These are phyloP conservation scores for Euphorbia tirucalli DNA, from an alignment of 345 rosid species.

Conservation along the genomic window DNA sequence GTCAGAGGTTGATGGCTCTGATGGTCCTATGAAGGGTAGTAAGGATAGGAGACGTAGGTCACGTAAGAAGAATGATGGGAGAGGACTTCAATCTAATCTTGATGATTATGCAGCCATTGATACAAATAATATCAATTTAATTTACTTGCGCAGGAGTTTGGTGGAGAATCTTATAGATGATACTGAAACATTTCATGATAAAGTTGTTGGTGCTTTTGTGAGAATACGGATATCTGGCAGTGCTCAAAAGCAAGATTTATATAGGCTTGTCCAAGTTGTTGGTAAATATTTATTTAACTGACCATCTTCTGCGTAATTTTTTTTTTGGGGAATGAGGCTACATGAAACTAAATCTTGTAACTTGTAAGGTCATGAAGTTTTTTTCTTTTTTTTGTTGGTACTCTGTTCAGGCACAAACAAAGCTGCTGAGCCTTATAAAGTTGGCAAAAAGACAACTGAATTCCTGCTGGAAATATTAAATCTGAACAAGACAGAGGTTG, in stretches of 20 bases:
- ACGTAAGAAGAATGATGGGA: conserved; percentile 66
- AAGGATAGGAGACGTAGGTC: conserved; percentile 79
- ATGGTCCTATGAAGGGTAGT: conserved; percentile 46
- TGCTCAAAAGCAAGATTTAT: conserved; percentile 92
- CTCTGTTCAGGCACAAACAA: conserved; percentile 71
- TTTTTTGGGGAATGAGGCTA: conserved; percentile 1
- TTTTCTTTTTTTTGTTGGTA: conserved; percentile 11
- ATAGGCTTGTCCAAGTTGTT: conserved; percentile 91
- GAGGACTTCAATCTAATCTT: conserved; percentile 73
- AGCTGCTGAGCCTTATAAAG: conserved; percentile 78
- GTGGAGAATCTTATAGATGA: conserved; percentile 85
- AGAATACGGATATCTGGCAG: conserved; percentile 89
- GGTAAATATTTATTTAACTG: conserved; percentile 48
- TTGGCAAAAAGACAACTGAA: conserved; percentile 78
- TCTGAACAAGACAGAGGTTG: conserved; percentile 81
- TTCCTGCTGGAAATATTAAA: conserved; percentile 80
- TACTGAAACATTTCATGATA: conserved; percentile 68
- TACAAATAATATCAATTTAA: conserved; percentile 76
- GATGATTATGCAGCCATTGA: conserved; percentile 97
- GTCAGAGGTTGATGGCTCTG: conserved; percentile 70
- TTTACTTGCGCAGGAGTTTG: conserved; percentile 84
- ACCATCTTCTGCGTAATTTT: conserved; percentile 10
- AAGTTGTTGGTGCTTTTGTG: conserved; percentile 85
- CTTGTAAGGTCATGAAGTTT: not conserved
- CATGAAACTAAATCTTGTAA: not conserved